Conservation (phyloP, 2,329 filamentous ascomycete species). For the Cladophialophora yegresii region DNA sequence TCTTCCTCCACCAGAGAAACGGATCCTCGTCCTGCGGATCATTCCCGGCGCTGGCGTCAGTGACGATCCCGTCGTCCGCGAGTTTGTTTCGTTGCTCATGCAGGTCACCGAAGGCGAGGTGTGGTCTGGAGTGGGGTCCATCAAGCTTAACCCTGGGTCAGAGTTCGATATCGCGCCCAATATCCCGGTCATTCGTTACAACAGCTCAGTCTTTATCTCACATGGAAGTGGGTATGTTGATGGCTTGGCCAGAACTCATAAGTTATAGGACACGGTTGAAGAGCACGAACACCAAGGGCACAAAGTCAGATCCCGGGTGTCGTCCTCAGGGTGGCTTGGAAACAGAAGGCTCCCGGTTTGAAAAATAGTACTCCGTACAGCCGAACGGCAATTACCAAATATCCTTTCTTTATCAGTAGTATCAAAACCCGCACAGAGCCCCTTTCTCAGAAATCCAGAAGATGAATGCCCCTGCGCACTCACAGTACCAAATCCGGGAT, state of each 20-base stretch:
- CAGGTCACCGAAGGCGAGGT: constrained; percentile 2
- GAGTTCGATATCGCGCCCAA: background rate
- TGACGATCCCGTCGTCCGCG: background rate
- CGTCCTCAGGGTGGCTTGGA: background rate
- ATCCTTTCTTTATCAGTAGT: background rate
- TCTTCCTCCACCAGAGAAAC: background rate
- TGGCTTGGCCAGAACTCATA: background rate
- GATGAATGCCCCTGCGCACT: background rate
- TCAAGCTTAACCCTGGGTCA: background rate
- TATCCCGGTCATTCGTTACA: background rate
- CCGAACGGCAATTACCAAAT: background rate
- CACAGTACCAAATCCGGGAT: background rate
- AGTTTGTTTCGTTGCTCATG: constrained; percentile 3
- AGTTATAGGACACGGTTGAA: background rate
- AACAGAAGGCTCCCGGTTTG: background rate
- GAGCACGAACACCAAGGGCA: background rate
- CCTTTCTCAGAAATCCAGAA: too few species aligned
- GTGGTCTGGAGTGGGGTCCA: background rate
- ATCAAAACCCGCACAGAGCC: background rate
- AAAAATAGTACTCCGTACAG: background rate
- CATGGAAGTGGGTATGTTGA: background rate
- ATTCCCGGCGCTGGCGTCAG: background rate
- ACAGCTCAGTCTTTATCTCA: background rate
- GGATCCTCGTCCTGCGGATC: constrained; percentile 1
- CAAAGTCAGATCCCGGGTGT: background rate